Base-by-base conservation (phyloP, 495 filamentous ascomycete genomes). In the Penicillium antarcticum region DNA sequence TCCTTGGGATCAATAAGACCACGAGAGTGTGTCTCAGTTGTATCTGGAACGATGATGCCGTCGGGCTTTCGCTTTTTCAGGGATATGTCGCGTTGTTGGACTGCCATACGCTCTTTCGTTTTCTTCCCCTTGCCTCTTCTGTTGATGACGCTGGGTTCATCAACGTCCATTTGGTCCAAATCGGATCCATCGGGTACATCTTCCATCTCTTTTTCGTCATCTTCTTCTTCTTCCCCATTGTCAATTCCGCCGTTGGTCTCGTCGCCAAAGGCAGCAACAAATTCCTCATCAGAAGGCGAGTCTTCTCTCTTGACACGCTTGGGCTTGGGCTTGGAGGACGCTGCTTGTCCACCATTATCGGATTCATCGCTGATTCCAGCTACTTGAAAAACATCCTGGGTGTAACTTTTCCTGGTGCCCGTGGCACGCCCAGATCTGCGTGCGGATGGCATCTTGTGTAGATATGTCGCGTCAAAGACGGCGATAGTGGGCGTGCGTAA, bases 361-460 rank as follows among this genome's bases (percentile, higher is more conserved):
- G 61, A 66, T 0, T 67, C 62, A 26, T 73, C 71, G 29, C 57
- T 68, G 3, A 72, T 53, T 1, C 67, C 69, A 23, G 62, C 63
- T 2, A 56, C 42, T 41, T 62, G 57, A 31, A 73, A 67, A 14
- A 66, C 63, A 53, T 74, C 73, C 37, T 65, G 46, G 4, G 58
- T 65, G 57, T 76, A 76, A 9, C 60, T 65, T 4, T 62, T 61
- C 40, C 55, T 59, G 32, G 62, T 46, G 21, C 66, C 60, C 43
- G 61, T 61, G n/a, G 56, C 42, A 45, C 73, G 73, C 23, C 48
- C 65, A 9, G 73, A 76, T 52, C 70, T 68, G 61, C 73, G 73
- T 21, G 58, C 44, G 9, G 56, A 48, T 43, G 68, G 38, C 70
- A 72, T 73, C 11, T 54, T 49, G 37, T 10, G 37, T 29, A 24